Conservation (phyloP, 352 stramenopile species). For the Elongisporangium prolatum region DNA sequence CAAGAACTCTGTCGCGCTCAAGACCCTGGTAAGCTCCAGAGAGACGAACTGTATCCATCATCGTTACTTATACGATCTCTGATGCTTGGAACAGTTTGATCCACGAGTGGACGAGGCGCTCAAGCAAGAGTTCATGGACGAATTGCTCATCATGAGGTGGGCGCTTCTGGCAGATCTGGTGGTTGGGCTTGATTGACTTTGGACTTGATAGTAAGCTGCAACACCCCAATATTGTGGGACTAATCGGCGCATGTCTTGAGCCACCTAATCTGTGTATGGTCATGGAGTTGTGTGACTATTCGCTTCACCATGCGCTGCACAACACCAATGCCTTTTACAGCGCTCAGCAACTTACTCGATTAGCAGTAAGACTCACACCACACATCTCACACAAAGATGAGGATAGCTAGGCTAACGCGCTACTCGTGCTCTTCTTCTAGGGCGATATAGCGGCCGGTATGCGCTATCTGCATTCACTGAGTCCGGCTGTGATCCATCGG, state of each 20-base stretch:
- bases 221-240: conserved; percentile 70
- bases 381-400: not conserved
- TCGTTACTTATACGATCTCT: no score
- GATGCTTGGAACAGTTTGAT: conserved; percentile 58
- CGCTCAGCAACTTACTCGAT: conserved; percentile 42
- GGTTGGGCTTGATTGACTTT: not conserved
- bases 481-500: conserved; percentile 85
- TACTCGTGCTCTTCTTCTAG: conserved; percentile 16
- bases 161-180: conserved; percentile 8
- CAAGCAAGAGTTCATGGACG: conserved; percentile 92
- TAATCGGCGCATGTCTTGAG: conserved; percentile 71
- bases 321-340: conserved; percentile 43
- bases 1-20: conserved; percentile 74
- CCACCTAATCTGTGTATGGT: conserved; percentile 79
- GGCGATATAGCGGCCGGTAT: conserved; percentile 80
- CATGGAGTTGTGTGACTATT: conserved; percentile 73
- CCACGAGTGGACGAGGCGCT: conserved; percentile 75
- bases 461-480: conserved; percentile 81
- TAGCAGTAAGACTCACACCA: conserved; percentile 24
- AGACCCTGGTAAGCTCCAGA: conserved; percentile 82
- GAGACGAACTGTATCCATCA: no score
- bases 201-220: conserved; percentile 35
- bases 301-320: conserved; percentile 63
- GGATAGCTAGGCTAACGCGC: not conserved
- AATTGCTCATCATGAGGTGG: conserved; percentile 89